These are phyloP conservation scores for Chlorella sp. DNA, from an alignment of 139 green algal genomes.

Conservation along the genomic window DNA sequence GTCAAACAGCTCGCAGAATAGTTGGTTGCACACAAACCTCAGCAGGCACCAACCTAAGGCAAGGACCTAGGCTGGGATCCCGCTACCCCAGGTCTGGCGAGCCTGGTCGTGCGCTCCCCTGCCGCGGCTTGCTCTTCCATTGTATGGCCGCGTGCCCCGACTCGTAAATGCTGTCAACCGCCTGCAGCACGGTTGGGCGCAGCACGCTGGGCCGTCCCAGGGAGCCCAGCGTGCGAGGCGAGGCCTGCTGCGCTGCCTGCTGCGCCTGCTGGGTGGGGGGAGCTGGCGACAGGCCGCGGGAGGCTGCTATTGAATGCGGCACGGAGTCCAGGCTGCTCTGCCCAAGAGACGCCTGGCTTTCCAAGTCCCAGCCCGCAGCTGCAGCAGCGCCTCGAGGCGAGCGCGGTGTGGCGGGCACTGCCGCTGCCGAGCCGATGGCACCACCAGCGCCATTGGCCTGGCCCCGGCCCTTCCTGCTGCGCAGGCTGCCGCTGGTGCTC, in stretches of 20 bases:
- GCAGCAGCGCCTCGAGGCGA: not conserved
- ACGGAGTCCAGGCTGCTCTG: not conserved
- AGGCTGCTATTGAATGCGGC: not conserved
- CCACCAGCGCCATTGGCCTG: not conserved
- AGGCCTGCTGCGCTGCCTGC: not conserved
- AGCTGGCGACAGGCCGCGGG: not conserved
- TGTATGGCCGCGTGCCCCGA: not conserved
- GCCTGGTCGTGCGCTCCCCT: no score
- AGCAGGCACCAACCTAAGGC: no score
- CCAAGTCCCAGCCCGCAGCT: not conserved
- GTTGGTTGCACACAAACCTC: no score
- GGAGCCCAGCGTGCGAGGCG: not conserved
- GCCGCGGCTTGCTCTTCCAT: conserved; percentile 1
- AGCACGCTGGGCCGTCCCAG: not conserved
- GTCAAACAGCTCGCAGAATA: no score
- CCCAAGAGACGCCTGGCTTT: not conserved
- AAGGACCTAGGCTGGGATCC: no score
- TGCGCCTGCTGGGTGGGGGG: not conserved
- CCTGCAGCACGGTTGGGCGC: not conserved
- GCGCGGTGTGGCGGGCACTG: not conserved
- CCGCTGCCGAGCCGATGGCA: not conserved
- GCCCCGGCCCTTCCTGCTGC: not conserved
- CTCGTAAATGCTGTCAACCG: not conserved
- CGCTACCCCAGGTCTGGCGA: no score
- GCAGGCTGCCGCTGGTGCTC: not conserved